Evolutionary conservation across 805 yeast genomes (phyloP).

Genomic region (Saccharomycopsis javanensis): DNA sequence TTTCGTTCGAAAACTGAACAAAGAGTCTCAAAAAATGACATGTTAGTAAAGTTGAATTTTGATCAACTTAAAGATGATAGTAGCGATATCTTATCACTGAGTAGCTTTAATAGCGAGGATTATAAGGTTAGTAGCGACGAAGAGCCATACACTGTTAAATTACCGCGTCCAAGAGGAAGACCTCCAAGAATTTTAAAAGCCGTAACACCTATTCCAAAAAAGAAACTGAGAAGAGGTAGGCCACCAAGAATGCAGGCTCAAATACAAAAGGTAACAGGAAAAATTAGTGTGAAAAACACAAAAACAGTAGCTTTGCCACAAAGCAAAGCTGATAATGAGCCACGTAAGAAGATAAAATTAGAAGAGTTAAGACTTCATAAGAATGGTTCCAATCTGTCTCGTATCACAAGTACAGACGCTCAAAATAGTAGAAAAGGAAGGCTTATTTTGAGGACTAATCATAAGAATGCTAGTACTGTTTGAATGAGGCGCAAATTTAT

Average conservation of each 20-base stretch:
- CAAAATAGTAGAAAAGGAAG: not conserved
- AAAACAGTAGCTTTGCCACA: not conserved
- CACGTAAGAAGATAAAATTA: not conserved
- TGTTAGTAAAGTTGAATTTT: not conserved
- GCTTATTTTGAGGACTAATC: not conserved
- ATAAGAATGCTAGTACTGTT: not conserved
- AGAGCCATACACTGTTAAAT: not conserved
- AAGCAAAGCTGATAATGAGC: not conserved
- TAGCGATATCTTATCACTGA: not conserved
- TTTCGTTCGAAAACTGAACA: not conserved
- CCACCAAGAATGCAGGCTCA: not conserved
- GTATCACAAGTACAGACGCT: not conserved
- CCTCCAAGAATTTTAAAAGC: not conserved
- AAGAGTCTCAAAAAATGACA: not conserved
- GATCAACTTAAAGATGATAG: not conserved
- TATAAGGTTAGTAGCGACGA: not conserved
- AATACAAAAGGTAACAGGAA: not conserved
- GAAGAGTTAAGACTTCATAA: not conserved
- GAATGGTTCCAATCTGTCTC: not conserved
- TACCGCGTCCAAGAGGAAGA: not conserved
- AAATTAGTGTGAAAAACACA: not conserved
- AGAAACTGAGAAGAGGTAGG: not conserved
- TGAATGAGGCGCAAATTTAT: not conserved
- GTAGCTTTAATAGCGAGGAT: not conserved
- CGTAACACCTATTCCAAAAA: not conserved